Percentiles rank a stretch among this genome's conserved stretches.
Conservation (phyloP, 768 basidiomycete genomes). For the Lentinula lateritia region DNA sequence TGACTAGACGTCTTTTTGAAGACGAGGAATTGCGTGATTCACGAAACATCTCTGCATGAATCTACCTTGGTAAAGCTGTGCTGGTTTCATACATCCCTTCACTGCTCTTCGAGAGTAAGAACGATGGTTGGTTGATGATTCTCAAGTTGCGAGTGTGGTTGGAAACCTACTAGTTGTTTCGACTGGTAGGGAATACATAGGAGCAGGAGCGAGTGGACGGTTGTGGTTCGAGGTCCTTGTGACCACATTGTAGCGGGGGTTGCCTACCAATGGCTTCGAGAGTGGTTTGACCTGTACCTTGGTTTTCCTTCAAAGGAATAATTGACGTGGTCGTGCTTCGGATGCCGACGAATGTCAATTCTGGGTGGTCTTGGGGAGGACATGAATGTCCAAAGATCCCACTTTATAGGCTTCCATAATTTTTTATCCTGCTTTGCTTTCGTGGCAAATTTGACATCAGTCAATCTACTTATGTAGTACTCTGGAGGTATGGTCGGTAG, state of each 20-base stretch:
- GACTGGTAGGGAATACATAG: background rate
- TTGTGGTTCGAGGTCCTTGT: slow-evolving; percentile 4
- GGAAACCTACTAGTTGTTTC: slow-evolving; percentile 5
- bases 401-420: background rate
- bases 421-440: slow-evolving; percentile 3
- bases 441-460: background rate
- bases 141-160: background rate
- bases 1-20: background rate
- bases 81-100: background rate
- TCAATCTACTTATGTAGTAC: too few species aligned
- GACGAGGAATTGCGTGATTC: background rate
- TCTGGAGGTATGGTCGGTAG: too few species aligned
- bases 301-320: background rate
- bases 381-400: background rate
- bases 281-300: background rate
- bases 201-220: slow-evolving; percentile 1
- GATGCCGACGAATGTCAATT: background rate
- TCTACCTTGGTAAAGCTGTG: background rate
- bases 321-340: background rate
- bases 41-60: background rate
- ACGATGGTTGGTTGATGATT: background rate
- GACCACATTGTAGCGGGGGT: slow-evolving; percentile 5
- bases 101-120: slow-evolving; percentile 7
- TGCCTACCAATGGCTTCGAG: slow-evolving; percentile 1
- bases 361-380: slow-evolving; percentile 1